Evolutionary conservation across 1,139 yeast species (phyloP).

Genomic region (Arxiozyma slooffiae): DNA sequence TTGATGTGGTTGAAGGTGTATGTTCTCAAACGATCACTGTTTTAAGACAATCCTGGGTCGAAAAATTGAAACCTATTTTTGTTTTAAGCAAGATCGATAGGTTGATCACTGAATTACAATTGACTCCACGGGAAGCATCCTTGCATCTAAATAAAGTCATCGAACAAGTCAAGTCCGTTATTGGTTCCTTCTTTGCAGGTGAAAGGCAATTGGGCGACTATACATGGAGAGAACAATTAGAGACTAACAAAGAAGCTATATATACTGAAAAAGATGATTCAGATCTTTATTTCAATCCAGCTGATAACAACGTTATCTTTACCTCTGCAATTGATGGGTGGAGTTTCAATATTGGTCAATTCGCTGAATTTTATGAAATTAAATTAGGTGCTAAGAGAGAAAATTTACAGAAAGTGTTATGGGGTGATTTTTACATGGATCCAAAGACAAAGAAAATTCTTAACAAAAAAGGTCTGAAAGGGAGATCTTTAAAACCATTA

Average conservation of each 20-base stretch:
- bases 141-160: constrained; percentile 65
- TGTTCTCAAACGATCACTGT: constrained; percentile 96
- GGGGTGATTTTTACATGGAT: constrained; percentile 92
- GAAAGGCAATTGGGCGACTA: constrained; percentile 88
- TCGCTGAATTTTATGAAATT: constrained; percentile 76
- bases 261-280: constrained; percentile 72
- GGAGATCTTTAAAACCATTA: constrained; percentile 54
- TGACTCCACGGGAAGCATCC: constrained; percentile 80
- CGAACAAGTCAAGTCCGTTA: constrained; percentile 90
- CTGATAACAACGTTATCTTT: constrained; percentile 81
- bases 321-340: constrained; percentile 95
- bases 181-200: constrained; percentile 89
- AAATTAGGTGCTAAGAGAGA: constrained; percentile 78
- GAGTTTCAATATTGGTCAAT: constrained; percentile 89
- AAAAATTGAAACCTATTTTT: constrained; percentile 74
- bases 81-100: constrained; percentile 94
- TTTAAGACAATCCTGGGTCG: constrained; percentile 91
- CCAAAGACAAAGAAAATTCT: constrained; percentile 80
- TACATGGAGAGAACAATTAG: constrained; percentile 63
- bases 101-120: constrained; percentile 67
- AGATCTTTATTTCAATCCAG: constrained; percentile 82
- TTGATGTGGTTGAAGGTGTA: constrained; percentile 96
- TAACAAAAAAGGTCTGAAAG: constrained; percentile 46
- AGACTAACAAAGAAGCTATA: constrained; percentile 42
- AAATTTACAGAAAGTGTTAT: constrained; percentile 73